Conservation (phyloP, 2,329 filamentous ascomycete species). For the Hypoxylon rubiginosum region DNA sequence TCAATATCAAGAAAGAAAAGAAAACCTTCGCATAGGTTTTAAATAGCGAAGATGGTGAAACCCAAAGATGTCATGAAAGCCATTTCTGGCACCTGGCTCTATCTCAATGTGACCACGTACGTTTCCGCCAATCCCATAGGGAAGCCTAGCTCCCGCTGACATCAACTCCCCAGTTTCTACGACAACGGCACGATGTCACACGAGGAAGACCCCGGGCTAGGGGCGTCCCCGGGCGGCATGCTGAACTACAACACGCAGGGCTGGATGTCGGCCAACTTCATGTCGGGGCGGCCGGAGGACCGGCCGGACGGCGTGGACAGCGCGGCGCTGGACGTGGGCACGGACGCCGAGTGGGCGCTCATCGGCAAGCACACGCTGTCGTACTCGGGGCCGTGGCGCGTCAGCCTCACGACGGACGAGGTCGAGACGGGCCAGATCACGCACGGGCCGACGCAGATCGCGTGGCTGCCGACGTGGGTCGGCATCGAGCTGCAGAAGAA, state of each 20-base stretch:
- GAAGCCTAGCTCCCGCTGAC: constrained; percentile 4
- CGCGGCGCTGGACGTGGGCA: constrained; percentile 39
- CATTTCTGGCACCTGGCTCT: constrained; percentile 38
- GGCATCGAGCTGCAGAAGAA: constrained; percentile 38
- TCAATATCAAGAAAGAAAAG: neutral
- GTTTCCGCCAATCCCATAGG: neutral
- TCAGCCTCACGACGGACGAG: constrained; percentile 41
- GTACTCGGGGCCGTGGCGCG: constrained; percentile 46
- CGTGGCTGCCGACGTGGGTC: constrained; percentile 48
- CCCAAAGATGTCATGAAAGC: constrained; percentile 35
- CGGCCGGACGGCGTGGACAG: constrained; percentile 46
- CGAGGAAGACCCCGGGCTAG: constrained; percentile 14
- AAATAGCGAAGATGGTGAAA: constrained; percentile 23
- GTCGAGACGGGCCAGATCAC: constrained; percentile 45
- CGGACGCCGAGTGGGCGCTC: constrained; percentile 48
- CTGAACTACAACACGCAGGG: constrained; percentile 46
- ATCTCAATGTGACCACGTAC: constrained; percentile 38
- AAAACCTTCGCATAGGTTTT: neutral
- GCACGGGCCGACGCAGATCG: constrained; percentile 47
- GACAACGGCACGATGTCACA: constrained; percentile 34
- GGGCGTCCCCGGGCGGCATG: constrained; percentile 41
- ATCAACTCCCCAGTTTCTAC: constrained; percentile 13
- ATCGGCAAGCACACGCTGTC: constrained; percentile 47
- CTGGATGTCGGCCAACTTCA: constrained; percentile 49
- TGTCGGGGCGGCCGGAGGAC: constrained; percentile 46